These are phyloP conservation scores for Juncus effusus DNA, from an alignment of 176 grass and related monocot genomes.

Conservation along the genomic window DNA sequence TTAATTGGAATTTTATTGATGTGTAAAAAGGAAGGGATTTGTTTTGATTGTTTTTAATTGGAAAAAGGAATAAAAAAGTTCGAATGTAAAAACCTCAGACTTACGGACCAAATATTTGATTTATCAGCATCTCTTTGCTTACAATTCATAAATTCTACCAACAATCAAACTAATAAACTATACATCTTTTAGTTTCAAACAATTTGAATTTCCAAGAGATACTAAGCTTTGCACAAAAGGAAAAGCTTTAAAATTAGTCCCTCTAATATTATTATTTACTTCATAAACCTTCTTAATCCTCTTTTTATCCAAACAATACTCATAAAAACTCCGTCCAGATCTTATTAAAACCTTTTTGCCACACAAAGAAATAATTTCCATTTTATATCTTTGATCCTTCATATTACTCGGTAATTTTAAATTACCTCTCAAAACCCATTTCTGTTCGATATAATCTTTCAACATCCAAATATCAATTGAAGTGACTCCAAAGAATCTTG, in stretches of 20 bases:
- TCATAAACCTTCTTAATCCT: background rate
- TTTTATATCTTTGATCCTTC: conserved; percentile 17
- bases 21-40: too few relatives aligned
- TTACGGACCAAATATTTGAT: too few relatives aligned
- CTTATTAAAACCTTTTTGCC: conserved; percentile 17
- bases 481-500: background rate
- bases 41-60: too few relatives aligned
- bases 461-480: conserved; percentile 24
- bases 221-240: conserved; percentile 21
- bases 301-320: conserved; percentile 8
- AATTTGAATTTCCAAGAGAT: conserved; percentile 9
- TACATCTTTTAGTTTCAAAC: too few relatives aligned
- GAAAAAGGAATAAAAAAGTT: too few relatives aligned
- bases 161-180: too few relatives aligned
- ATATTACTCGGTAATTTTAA: background rate
- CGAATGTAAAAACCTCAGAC: too few relatives aligned
- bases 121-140: too few relatives aligned
- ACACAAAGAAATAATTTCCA: conserved; percentile 19
- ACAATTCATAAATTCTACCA: too few relatives aligned
- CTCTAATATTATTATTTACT: background rate
- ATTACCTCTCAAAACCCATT: conserved; percentile 7
- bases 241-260: conserved; percentile 1
- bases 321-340: conserved; percentile 10
- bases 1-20: too few relatives aligned
- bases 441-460: background rate